Conservation (phyloP, 257 asterid species). For the Solanum sitiens region DNA sequence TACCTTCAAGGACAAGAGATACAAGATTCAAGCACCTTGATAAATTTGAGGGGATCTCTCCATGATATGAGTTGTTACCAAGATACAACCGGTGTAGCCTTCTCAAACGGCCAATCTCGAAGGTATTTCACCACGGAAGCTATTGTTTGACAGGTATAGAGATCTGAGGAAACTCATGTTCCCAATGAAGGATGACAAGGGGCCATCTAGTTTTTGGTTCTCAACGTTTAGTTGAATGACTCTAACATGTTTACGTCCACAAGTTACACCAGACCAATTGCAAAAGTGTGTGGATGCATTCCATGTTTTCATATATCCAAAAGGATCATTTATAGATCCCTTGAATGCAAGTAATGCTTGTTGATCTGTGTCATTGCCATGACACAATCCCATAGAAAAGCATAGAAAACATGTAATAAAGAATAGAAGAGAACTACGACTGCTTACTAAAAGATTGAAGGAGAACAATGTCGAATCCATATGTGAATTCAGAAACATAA, state of each 20-base stretch:
- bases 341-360: constrained; percentile 6
- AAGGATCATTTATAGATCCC: not conserved
- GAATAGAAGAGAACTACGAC: not conserved
- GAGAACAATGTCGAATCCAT: not conserved
- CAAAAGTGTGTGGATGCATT: constrained; percentile 16
- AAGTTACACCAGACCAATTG: constrained; percentile 14
- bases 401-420: not conserved
- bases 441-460: not conserved
- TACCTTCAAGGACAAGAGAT: not conserved
- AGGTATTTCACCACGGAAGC: constrained; percentile 7
- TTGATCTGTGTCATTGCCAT: not conserved
- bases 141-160: constrained; percentile 4
- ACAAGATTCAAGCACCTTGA: constrained; percentile 11
- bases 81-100: constrained; percentile 1
- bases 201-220: constrained; percentile 4
- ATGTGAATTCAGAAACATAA: not conserved
- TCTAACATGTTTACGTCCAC: not conserved
- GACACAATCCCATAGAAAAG: not conserved
- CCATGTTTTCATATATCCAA: constrained; percentile 5
- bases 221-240: not conserved
- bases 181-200: constrained; percentile 3
- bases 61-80: constrained; percentile 1
- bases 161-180: constrained; percentile 10
- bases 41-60: constrained; percentile 9
- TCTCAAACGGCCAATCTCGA: not conserved